phyloP scores from a whole-genome alignment of 2,329 filamentous ascomycete genomes.

The Botrytis fragariae region DNA sequence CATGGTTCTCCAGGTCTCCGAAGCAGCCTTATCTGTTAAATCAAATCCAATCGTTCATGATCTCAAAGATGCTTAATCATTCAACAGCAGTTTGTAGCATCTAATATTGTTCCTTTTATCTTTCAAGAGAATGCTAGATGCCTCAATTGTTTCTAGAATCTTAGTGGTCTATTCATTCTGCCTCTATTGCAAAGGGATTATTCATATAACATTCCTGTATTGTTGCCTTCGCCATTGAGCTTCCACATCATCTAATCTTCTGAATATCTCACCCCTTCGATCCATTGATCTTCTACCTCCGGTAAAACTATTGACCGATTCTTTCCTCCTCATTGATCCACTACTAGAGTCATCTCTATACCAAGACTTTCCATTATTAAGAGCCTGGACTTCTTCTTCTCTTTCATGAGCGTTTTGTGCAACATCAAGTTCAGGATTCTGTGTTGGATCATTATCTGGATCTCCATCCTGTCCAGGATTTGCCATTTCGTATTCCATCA shows the following conservation, averaged over 20 bases:
- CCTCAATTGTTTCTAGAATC: background rate
- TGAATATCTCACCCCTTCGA: background rate
- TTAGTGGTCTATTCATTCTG: background rate
- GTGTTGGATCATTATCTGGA: slow-evolving; percentile 43
- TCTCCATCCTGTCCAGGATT: slow-evolving; percentile 48
- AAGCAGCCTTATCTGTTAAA: background rate
- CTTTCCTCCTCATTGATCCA: background rate
- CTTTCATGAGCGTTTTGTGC: slow-evolving; percentile 29
- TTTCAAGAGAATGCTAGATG: background rate
- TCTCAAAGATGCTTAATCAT: background rate
- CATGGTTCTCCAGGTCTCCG: background rate
- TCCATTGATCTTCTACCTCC: background rate
- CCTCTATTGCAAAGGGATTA: background rate
- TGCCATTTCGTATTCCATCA: slow-evolving; percentile 52
- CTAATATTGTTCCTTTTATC: background rate
- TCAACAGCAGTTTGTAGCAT: too few species aligned
- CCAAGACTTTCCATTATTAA: background rate
- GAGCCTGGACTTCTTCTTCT: background rate
- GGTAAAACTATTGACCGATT: background rate
- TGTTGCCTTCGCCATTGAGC: slow-evolving; percentile 7
- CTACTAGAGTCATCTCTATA: background rate
- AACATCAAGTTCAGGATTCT: slow-evolving; percentile 42
- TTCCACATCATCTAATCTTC: slow-evolving; percentile 9
- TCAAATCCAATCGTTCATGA: background rate
- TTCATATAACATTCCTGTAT: background rate